A percentile compares a stretch with the other conserved stretches of the same genome.
Evolutionary conservation across 2,329 filamentous ascomycete genomes (phyloP).

Genomic region (Aureobasidium zeae): DNA sequence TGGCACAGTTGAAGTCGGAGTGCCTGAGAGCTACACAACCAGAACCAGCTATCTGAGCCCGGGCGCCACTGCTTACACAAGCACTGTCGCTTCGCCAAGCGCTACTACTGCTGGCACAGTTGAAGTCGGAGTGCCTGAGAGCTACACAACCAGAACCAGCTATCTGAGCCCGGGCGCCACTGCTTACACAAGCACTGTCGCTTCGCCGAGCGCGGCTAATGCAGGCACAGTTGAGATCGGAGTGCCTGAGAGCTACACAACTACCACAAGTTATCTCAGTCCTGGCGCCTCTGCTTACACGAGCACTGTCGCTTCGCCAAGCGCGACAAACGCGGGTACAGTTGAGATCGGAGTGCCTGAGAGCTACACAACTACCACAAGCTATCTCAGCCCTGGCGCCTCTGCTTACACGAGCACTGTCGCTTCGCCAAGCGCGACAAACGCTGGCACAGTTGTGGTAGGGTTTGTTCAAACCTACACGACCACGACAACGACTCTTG

Average conservation of each 20-base stretch:
- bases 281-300: neutral
- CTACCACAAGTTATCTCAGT: neutral
- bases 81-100: neutral
- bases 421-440: neutral
- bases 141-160: neutral
- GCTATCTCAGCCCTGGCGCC: neutral
- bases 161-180: neutral
- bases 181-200: neutral
- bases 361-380: neutral
- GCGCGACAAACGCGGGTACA: neutral
- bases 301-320: neutral
- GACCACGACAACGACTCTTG: neutral
- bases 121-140: neutral
- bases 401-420: conserved; percentile 1
- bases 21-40: neutral
- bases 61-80: conserved; percentile 1
- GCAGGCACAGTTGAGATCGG: conserved; percentile 1
- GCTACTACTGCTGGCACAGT: neutral
- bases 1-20: neutral
- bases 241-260: neutral
- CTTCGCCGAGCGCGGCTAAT: neutral
- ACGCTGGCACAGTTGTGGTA: neutral
- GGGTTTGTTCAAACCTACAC: neutral
- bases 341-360: neutral
- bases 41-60: neutral